Conservation (phyloP, 768 basidiomycete genomes). For the Pleurotus giganteus region DNA sequence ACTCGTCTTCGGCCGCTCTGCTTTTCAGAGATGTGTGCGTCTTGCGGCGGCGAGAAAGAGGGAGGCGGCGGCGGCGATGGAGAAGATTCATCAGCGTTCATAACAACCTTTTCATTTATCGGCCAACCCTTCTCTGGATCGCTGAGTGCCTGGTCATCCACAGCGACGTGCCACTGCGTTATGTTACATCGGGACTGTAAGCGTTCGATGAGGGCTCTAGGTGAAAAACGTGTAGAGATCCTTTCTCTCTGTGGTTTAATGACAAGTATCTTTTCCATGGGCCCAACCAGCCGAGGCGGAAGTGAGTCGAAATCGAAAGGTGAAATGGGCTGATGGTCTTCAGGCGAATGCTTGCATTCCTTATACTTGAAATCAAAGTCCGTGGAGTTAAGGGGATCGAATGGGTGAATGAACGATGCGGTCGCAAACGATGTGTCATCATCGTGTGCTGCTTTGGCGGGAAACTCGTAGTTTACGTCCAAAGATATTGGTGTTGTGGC, state of each 20-base stretch:
- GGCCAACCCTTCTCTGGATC: constrained; percentile 19
- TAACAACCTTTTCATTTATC: background rate
- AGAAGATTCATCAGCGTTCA: background rate
- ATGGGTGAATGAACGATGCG: constrained; percentile 50
- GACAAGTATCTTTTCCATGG: constrained; percentile 13
- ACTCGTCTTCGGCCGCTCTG: constrained; percentile 12
- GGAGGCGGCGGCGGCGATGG: background rate
- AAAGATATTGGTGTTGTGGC: constrained; percentile 17
- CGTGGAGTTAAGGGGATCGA: constrained; percentile 25
- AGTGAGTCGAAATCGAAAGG: constrained; percentile 53
- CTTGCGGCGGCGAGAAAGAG: background rate
- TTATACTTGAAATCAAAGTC: constrained; percentile 28
- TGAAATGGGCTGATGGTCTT: constrained; percentile 37
- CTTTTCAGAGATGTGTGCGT: background rate
- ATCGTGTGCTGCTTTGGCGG: constrained; percentile 13
- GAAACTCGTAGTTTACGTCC: constrained; percentile 12
- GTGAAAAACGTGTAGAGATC: constrained; percentile 20
- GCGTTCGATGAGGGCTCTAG: constrained; percentile 33
- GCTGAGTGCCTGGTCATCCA: constrained; percentile 3
- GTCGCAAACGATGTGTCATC: constrained; percentile 32
- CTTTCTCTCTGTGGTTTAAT: constrained; percentile 21
- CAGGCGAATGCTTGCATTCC: constrained; percentile 26
- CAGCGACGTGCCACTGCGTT: constrained; percentile 32
- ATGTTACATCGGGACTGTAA: constrained; percentile 42
- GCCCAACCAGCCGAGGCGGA: constrained; percentile 27